Base-by-base conservation (phyloP, 371 early-diverging fungal species). In the Mortierella sp. region DNA sequence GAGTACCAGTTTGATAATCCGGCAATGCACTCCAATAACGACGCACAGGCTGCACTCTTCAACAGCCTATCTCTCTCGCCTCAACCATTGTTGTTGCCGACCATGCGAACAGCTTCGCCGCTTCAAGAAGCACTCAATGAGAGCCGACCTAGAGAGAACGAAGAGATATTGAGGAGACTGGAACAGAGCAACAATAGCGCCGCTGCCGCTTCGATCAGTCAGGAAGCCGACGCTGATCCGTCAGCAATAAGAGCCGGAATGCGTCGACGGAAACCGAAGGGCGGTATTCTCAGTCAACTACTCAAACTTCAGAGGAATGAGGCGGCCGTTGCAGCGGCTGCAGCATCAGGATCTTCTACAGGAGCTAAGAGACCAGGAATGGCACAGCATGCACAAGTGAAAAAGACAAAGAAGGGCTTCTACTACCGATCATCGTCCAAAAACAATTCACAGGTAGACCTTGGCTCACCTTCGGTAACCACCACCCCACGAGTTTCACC, bases 401-500 rank as follows among this genome's bases (percentile, higher is more conserved):
- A 73, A 52, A 73, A 73, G 67, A 62, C 74, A 14, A 62, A 45
- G 48, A 67, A 59, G 29, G 59, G 73, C 19, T 73, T 67, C 31
- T 67, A 67, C 22, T 60, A 67, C 41, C 67, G 74, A 22, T 73
- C 74, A 5, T 71, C 71, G 0, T 72, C 73, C 43, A 73, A 73
- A 50, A 73, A 73, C 60, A 73, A 67, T 57, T 73, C 74, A 1
- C 2, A 56, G 0, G 53, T 45, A 16, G 74, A 73, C 51, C 40
- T 73, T 17, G 45, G 24, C 1, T 63, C 74, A 13, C 60, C 67
- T 3, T 67, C 67, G 16, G 67, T 56, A 13, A 55, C 74, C 1
- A 67, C 74, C 12, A 72, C 73, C 2, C 72, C 73, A n/a, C 48
- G 48, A 16, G 67, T 67, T 19, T 73, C 74, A 16, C 74, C 67